These are phyloP conservation scores for Rhododendron williamsianum DNA, from an alignment of 148 eudicot species.

Conservation along the genomic window DNA sequence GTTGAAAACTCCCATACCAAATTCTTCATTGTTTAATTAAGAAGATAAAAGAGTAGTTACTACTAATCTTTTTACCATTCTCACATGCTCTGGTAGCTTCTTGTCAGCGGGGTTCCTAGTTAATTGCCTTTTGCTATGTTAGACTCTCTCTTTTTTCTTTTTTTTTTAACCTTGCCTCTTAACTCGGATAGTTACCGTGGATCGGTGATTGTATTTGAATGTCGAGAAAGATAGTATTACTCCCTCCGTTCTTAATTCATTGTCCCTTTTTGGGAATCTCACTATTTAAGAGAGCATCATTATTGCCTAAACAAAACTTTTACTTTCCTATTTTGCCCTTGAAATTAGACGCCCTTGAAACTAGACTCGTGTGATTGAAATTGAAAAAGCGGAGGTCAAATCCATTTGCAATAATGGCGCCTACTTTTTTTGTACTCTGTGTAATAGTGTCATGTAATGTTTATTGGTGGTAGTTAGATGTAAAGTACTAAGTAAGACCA, in stretches of 20 bases:
- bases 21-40: not conserved
- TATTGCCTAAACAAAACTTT: too few species aligned
- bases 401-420: too few species aligned
- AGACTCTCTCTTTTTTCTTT: not conserved
- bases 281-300: too few species aligned
- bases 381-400: too few species aligned
- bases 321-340: too few species aligned
- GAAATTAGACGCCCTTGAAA: too few species aligned
- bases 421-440: too few species aligned
- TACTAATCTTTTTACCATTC: not conserved
- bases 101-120: not conserved
- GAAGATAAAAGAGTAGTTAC: too few species aligned
- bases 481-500: not conserved
- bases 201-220: not conserved
- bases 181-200: not conserved
- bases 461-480: not conserved
- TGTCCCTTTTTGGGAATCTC: too few species aligned
- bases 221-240: too few species aligned
- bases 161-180: not conserved
- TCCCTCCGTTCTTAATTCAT: too few species aligned
- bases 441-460: not conserved
- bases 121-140: not conserved
- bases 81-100: constrained; percentile 9
- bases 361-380: too few species aligned
- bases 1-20: not conserved